Evolutionary conservation across 2,329 filamentous ascomycete species (phyloP).

Genomic region (Calonectria hawksworthii): DNA sequence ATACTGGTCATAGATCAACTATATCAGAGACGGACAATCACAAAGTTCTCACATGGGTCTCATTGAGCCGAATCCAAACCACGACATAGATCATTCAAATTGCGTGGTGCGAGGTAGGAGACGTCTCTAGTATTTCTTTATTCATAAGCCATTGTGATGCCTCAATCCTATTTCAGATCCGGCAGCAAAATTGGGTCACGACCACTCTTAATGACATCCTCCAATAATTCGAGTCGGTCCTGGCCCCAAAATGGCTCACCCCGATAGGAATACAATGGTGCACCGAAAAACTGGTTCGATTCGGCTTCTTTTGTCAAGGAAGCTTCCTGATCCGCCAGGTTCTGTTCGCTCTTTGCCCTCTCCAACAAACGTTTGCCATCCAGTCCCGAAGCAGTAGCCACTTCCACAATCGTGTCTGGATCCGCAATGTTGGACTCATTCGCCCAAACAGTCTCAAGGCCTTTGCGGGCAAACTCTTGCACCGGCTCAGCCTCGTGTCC

Average conservation of each 20-base stretch:
- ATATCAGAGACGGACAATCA: no score
- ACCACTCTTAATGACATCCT: not conserved
- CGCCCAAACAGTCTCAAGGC: not conserved
- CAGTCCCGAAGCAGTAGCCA: not conserved
- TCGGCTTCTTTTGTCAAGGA: not conserved
- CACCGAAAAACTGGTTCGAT: not conserved
- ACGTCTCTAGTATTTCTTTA: no score
- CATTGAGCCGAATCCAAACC: no score
- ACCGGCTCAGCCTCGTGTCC: not conserved
- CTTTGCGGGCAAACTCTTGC: not conserved
- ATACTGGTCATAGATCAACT: no score
- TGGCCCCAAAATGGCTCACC: not conserved
- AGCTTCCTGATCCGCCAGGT: not conserved
- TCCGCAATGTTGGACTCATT: not conserved
- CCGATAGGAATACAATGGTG: not conserved
- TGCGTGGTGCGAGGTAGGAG: no score
- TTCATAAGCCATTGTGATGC: not conserved
- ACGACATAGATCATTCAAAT: no score
- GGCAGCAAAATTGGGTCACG: not conserved
- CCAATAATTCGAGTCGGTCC: not conserved
- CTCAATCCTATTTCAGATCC: not conserved
- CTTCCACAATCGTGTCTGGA: not conserved
- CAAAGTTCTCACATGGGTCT: no score
- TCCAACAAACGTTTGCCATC: not conserved
- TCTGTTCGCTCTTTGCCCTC: not conserved